These are phyloP conservation scores for Geoglossum glabrum DNA, from an alignment of 495 filamentous ascomycete species.

Conservation along the genomic window DNA sequence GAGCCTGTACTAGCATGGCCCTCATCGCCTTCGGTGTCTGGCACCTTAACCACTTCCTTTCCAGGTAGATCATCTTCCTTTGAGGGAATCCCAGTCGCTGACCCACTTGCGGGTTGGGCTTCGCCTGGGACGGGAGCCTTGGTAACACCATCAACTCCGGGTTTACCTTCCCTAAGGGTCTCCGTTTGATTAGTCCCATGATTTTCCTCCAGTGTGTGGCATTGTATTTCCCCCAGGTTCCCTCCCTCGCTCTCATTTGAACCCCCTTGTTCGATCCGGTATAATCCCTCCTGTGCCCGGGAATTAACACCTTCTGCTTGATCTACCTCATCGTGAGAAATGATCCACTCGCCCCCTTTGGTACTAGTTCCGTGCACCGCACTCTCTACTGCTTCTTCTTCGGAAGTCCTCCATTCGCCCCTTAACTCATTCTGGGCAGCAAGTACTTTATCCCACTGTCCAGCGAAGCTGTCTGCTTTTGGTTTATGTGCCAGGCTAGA, in stretches of 20 bases:
- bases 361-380: not conserved
- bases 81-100: not conserved
- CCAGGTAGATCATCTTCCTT: not conserved
- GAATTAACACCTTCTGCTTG: not conserved
- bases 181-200: not conserved
- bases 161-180: not conserved
- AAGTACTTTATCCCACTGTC: not conserved
- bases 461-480: not conserved
- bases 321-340: not conserved
- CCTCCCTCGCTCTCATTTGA: not conserved
- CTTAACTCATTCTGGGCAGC: not conserved
- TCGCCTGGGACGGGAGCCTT: not conserved
- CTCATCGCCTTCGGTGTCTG: not conserved
- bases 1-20: not conserved
- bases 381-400: not conserved
- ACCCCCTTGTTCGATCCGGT: not conserved
- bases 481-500: not conserved
- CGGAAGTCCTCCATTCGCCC: not conserved
- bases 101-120: not conserved
- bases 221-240: not conserved
- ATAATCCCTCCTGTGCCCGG: not conserved
- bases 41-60: not conserved
- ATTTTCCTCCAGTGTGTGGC: not conserved
- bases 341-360: not conserved
- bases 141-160: not conserved